A percentile compares a stretch with the other conserved stretches of the same genome.
Evolutionary conservation across 768 basidiomycete genomes (phyloP).

Genomic region (Suillus spraguei): DNA sequence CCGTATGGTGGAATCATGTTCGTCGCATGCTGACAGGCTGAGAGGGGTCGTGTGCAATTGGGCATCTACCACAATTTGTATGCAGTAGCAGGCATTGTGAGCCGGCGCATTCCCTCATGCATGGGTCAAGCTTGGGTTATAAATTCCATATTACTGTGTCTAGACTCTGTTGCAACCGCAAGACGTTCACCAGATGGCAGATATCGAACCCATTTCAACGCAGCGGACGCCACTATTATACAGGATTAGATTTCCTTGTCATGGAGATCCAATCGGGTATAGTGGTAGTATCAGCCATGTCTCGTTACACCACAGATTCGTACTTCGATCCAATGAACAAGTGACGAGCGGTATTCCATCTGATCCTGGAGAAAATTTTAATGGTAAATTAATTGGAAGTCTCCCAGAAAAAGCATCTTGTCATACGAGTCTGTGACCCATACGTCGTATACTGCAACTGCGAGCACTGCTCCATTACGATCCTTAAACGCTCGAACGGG

Average conservation of each 20-base stretch:
- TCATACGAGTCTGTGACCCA: background rate
- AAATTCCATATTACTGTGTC: background rate
- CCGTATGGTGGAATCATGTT: background rate
- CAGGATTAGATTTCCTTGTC: background rate
- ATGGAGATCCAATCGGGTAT: background rate
- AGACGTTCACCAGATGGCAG: background rate
- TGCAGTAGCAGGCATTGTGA: too few species aligned
- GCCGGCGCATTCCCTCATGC: too few species aligned
- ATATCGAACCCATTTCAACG: background rate
- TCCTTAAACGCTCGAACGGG: background rate
- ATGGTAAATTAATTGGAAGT: background rate
- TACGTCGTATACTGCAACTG: background rate
- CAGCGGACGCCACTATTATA: background rate
- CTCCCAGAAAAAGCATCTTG: background rate
- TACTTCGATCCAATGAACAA: background rate
- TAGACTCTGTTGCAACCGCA: background rate
- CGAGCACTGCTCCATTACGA: background rate
- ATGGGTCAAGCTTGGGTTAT: background rate
- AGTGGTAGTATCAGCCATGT: background rate
- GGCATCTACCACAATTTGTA: too few species aligned
- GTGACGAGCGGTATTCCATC: background rate
- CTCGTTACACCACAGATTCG: background rate
- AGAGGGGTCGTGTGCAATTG: background rate
- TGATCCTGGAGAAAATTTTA: background rate
- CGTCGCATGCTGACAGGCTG: background rate